These are phyloP conservation scores for Schizosaccharomyces japonicus DNA, from an alignment of 805 yeast species.

Conservation along the genomic window DNA sequence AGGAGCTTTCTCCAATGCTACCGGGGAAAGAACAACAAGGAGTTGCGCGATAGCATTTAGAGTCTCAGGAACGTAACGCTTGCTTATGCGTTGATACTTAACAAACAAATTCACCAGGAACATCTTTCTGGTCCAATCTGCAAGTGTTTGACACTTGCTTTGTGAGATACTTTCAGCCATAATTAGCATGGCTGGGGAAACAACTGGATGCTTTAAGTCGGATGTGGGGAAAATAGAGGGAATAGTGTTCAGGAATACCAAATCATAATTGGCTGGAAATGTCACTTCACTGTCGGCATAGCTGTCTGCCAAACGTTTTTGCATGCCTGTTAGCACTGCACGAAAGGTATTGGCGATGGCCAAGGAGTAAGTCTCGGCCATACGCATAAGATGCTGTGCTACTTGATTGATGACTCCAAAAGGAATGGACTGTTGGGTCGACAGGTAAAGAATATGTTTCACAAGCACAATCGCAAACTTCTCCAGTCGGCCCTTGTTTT, in stretches of 20 bases:
- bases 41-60: constrained; percentile 9
- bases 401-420: constrained; percentile 9
- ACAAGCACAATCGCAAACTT: constrained; percentile 9
- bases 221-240: constrained; percentile 79
- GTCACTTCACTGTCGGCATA: constrained; percentile 9
- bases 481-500: constrained; percentile 43
- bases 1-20: background rate
- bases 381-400: constrained; percentile 22
- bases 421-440: constrained; percentile 13
- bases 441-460: constrained; percentile 18
- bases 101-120: constrained; percentile 40
- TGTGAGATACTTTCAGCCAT: constrained; percentile 48
- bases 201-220: constrained; percentile 79
- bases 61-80: constrained; percentile 66
- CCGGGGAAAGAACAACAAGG: background rate
- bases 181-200: constrained; percentile 56
- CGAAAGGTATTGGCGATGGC: constrained; percentile 40
- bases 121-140: constrained; percentile 32
- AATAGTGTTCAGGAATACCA: constrained; percentile 42
- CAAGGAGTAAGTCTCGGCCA: constrained; percentile 43
- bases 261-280: constrained; percentile 19
- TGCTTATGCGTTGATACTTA: constrained; percentile 56
- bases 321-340: constrained; percentile 30
- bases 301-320: constrained; percentile 13
- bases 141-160: constrained; percentile 20